Conservation (phyloP, 2,329 filamentous ascomycete species). For the Fusarium guadeloupense region DNA sequence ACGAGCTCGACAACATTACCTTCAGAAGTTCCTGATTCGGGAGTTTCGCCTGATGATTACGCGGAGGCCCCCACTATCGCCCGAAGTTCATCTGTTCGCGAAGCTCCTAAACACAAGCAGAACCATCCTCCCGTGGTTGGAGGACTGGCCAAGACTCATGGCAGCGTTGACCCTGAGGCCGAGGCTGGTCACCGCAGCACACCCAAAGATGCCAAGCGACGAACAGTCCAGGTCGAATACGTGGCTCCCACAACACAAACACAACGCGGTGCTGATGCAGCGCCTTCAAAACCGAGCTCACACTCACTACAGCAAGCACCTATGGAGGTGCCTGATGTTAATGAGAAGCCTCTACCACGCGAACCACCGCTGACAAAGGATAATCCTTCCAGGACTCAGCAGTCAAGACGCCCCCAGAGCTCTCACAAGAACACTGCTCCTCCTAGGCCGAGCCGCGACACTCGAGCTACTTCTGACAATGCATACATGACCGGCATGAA, state of each 20-base stretch:
- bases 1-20: slow-evolving; percentile 93
- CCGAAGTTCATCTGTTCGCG: slow-evolving; percentile 93
- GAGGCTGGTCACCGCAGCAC: slow-evolving; percentile 66
- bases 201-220: slow-evolving; percentile 87
- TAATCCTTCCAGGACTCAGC: slow-evolving; percentile 50
- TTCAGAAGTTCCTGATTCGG: slow-evolving; percentile 83
- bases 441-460: slow-evolving; percentile 44
- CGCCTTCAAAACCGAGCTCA: slow-evolving; percentile 38
- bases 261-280: slow-evolving; percentile 66
- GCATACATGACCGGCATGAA: slow-evolving; percentile 56
- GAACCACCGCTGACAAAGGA: slow-evolving; percentile 63
- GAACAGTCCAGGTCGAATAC: slow-evolving; percentile 97
- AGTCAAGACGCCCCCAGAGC: slow-evolving; percentile 57
- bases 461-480: slow-evolving; percentile 52
- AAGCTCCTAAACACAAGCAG: slow-evolving; percentile 76
- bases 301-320: slow-evolving; percentile 54
- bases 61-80: slow-evolving; percentile 70
- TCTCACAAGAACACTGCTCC: slow-evolving; percentile 52
- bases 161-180: slow-evolving; percentile 74
- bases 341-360: slow-evolving; percentile 68
- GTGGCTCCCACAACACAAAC: slow-evolving; percentile 91
- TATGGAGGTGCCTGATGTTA: slow-evolving; percentile 48
- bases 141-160: slow-evolving; percentile 77
- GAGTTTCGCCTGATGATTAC: slow-evolving; percentile 67
- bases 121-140: slow-evolving; percentile 60